Percentiles rank a stretch among this genome's conserved stretches.
Conservation (phyloP, 106 monocot genomes). For the Dendrobium officinale region DNA sequence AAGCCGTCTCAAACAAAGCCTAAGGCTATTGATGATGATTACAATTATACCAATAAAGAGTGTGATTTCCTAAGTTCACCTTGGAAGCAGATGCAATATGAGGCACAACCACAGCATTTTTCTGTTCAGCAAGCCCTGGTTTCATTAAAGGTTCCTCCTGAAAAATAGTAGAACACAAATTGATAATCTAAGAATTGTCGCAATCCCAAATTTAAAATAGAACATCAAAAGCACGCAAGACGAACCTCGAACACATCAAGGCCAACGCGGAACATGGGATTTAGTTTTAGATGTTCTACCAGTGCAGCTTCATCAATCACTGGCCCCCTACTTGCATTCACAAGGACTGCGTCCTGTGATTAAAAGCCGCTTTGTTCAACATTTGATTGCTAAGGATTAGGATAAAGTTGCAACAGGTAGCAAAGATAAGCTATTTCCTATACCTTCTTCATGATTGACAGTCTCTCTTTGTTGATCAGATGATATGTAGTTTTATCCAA, state of each 20-base stretch:
- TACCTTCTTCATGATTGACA: constrained; percentile 98
- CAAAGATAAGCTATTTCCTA: background rate
- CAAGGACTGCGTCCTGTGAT: constrained; percentile 86
- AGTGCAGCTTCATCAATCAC: constrained; percentile 91
- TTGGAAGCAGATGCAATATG: constrained; percentile 99
- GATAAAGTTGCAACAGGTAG: background rate
- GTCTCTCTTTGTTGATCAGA: constrained; percentile 90
- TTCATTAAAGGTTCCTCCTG: constrained; percentile 99
- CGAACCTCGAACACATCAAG: constrained; percentile 97
- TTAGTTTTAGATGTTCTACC: constrained; percentile 91
- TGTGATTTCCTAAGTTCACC: constrained; percentile 24
- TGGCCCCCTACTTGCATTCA: constrained; percentile 95
- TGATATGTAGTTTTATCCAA: constrained; percentile 98
- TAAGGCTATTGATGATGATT: too few relatives aligned
- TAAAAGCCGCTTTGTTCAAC: background rate
- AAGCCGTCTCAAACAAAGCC: too few relatives aligned
- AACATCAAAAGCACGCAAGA: background rate
- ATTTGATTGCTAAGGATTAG: background rate
- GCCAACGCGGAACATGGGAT: constrained; percentile 95
- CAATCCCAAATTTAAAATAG: background rate
- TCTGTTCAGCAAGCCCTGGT: constrained; percentile 87
- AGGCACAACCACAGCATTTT: constrained; percentile 92
- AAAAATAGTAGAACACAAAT: constrained; percentile 1
- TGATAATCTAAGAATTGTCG: background rate
- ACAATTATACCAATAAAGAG: too few relatives aligned